Base-by-base conservation (phyloP, 2,329 filamentous ascomycete genomes). In the Ceratocystiopsis sp. region DNA sequence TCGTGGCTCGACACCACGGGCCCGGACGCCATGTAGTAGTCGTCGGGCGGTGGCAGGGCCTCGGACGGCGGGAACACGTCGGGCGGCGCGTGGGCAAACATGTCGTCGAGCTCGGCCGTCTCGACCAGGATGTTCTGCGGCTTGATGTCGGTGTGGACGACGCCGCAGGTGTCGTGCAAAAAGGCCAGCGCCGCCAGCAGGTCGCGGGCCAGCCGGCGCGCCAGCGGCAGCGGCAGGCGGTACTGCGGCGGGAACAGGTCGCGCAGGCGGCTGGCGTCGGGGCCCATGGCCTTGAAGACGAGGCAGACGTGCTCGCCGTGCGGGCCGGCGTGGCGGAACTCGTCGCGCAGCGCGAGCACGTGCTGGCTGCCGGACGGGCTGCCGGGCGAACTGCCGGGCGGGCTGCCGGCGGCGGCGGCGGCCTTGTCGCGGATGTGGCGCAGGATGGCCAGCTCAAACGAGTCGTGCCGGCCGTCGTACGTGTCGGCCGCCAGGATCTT, bases 121-220 rank as follows among this genome's bases (percentile, higher is more conserved):
- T 46, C 45, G 18, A 42, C 6, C 6, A 43, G 35, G 6, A 46
- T 43, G 39, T 43, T 46, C n/a, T 8, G 8, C 3, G 45, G 45
- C 15, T 46, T 43, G 16, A 46, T 43, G 17, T 46, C 45, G 29
- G 44, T 43, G 9, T 46, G 38, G 16, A 46, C 43, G 5, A 43
- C 35, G 14, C 38, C 42, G 33, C 42, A 43, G 19, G 17, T 34
- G 15, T 40, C 45, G 21, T 42, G 45, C 10, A 44, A 39, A 41
- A 43, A 43, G n/a, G 41, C 38, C 14, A 43, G 29, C 10, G 38
- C 41, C 13, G 12, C 5, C 2, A 43, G 2, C 7, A 43, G 2
- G 21, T 46, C 41, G 3, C 32, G 10, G 2, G 38, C 38, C 6
- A 37, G 21, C 17, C 37, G 29, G 19, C 38, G 41, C 18, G 29